Conservation (phyloP, 257 asterid species). For the Ocimum tenuiflorum region DNA sequence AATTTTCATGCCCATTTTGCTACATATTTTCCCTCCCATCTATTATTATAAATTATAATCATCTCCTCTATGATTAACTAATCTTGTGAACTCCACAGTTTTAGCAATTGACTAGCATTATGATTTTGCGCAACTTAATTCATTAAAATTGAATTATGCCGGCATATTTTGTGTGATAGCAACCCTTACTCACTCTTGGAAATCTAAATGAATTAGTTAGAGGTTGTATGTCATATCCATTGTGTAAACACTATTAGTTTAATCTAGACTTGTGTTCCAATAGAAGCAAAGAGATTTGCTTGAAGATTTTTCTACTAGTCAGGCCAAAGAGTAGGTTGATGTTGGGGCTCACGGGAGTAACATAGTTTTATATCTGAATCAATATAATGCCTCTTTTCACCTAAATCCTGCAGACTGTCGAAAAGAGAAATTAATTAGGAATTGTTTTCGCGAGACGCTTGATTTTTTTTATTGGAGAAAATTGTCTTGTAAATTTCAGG, state of each 20-base stretch:
- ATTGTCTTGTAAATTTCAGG: neutral
- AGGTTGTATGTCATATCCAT: neutral
- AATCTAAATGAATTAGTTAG: neutral
- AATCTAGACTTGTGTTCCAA: neutral
- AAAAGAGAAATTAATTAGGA: neutral
- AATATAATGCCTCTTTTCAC: neutral
- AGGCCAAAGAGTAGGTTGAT: conserved; percentile 7
- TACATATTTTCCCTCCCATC: neutral
- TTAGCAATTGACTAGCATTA: too few relatives aligned
- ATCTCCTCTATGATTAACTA: neutral
- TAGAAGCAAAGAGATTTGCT: neutral
- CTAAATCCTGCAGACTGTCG: neutral
- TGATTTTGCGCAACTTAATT: neutral
- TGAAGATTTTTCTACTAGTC: conserved; percentile 12
- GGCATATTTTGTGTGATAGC: neutral
- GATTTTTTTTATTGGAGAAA: neutral
- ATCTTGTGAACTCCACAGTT: neutral
- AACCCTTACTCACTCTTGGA: neutral
- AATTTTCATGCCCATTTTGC: neutral
- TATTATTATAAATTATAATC: too few relatives aligned
- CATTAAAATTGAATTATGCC: neutral
- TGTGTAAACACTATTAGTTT: neutral
- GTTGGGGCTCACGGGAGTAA: conserved; percentile 4
- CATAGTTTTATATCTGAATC: neutral
- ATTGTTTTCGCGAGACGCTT: neutral